Evolutionary conservation across 1,284 basidiomycete species (phyloP).

Genomic region (Puccinia triticina): DNA sequence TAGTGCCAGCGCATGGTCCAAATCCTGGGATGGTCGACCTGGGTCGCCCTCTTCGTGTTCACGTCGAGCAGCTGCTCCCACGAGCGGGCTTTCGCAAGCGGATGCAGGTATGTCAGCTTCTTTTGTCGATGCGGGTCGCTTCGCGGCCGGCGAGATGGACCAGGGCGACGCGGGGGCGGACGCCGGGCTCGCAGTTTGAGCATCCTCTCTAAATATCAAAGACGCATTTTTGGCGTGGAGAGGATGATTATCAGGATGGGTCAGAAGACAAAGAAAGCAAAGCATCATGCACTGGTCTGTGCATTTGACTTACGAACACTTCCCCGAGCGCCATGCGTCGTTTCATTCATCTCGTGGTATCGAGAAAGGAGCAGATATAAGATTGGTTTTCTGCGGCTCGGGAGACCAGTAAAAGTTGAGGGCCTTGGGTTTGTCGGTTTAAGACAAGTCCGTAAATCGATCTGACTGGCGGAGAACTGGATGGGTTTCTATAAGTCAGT

Average conservation of each 20-base stretch:
- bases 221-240: neutral
- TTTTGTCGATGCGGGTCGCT: neutral
- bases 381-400: no score
- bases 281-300: neutral
- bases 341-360: no score
- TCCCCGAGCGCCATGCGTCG: no score
- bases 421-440: no score
- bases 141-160: neutral
- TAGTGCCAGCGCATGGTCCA: neutral
- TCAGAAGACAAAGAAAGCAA: neutral
- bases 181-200: neutral
- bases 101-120: neutral
- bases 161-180: neutral
- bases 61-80: neutral
- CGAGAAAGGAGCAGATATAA: no score
- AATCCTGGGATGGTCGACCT: constrained; percentile 12
- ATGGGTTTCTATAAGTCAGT: no score
- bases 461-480: no score
- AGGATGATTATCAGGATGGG: neutral
- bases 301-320: neutral
- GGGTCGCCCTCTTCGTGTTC: neutral
- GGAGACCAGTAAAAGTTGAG: no score
- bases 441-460: no score
- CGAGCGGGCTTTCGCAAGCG: neutral
- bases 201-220: neutral